Conservation (phyloP, 2,329 filamentous ascomycete species). For the Epichloe gansuensis region DNA sequence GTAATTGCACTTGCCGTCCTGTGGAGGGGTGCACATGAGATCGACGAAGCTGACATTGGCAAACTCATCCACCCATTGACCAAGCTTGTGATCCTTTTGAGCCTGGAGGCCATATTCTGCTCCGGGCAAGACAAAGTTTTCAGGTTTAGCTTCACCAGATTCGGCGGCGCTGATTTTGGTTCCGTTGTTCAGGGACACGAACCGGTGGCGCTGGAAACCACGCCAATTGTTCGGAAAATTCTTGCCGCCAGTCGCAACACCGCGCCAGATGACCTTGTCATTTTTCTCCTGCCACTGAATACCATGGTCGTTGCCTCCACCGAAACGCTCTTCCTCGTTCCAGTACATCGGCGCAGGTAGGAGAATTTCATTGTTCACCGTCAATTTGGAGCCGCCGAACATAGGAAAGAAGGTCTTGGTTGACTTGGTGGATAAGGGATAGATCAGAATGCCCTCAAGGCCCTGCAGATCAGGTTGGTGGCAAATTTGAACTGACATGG, state of each 20-base stretch:
- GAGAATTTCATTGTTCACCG: conserved; percentile 57
- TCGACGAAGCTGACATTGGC: conserved; percentile 41
- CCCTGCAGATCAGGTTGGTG: conserved; percentile 51
- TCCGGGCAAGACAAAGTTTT: conserved; percentile 42
- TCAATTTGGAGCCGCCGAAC: conserved; percentile 56
- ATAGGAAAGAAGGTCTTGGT: conserved; percentile 49
- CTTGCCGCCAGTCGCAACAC: conserved; percentile 51
- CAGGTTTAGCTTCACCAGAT: conserved; percentile 23
- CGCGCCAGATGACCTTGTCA: conserved; percentile 47
- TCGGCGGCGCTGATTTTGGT: conserved; percentile 42
- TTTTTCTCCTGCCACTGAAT: conserved; percentile 44
- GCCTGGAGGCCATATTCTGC: conserved; percentile 34
- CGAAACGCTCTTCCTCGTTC: conserved; percentile 49
- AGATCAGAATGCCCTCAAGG: conserved; percentile 52
- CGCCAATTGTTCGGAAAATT: conserved; percentile 52
- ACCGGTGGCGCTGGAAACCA: conserved; percentile 62
- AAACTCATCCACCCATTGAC: conserved; percentile 36
- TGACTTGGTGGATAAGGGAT: conserved; percentile 41
- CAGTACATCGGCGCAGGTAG: conserved; percentile 60
- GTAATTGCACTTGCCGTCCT: conserved; percentile 31
- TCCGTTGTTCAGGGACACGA: conserved; percentile 59
- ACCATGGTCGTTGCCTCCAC: conserved; percentile 40
- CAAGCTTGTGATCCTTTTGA: conserved; percentile 30
- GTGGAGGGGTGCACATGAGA: conserved; percentile 33
- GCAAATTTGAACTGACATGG: conserved; percentile 47